Evolutionary conservation across 371 early-diverging fungal genomes (phyloP).

Genomic region (Rhizomucor pusillus): DNA sequence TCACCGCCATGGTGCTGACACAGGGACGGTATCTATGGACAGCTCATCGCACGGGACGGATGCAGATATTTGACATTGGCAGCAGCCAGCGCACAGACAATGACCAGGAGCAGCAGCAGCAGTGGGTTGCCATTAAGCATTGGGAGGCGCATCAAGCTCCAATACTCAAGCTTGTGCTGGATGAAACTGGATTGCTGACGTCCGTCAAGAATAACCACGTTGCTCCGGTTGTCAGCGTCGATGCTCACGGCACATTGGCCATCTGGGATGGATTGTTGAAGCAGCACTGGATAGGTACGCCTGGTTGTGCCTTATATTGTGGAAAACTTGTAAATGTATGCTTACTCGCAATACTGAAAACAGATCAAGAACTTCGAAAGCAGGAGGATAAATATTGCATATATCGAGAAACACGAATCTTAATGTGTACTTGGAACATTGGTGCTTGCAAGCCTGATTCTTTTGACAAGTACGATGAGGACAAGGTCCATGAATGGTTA

Average conservation of each 20-base stretch:
- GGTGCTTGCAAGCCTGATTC: conserved; percentile 65
- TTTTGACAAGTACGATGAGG: conserved; percentile 35
- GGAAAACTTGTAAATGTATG: too few relatives aligned
- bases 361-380: conserved; percentile 28
- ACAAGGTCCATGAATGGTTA: conserved; percentile 50
- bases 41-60: conserved; percentile 75
- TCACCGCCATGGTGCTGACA: conserved; percentile 60
- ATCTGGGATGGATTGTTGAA: conserved; percentile 76
- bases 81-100: conserved; percentile 8
- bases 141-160: conserved; percentile 66
- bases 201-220: conserved; percentile 5
- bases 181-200: conserved; percentile 40
- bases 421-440: conserved; percentile 82
- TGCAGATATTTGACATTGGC: conserved; percentile 66
- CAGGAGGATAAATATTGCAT: conserved; percentile 55
- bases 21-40: conserved; percentile 74
- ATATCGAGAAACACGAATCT: conserved; percentile 55
- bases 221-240: conserved; percentile 57
- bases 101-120: neutral
- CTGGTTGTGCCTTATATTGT: too few relatives aligned
- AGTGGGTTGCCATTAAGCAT: conserved; percentile 64
- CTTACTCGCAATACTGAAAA: neutral
- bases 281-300: conserved; percentile 66
- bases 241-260: conserved; percentile 60
- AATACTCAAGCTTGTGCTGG: conserved; percentile 54